Conservation (phyloP, 2,329 filamentous ascomycete species). For the Scortechinia acanthostroma region DNA sequence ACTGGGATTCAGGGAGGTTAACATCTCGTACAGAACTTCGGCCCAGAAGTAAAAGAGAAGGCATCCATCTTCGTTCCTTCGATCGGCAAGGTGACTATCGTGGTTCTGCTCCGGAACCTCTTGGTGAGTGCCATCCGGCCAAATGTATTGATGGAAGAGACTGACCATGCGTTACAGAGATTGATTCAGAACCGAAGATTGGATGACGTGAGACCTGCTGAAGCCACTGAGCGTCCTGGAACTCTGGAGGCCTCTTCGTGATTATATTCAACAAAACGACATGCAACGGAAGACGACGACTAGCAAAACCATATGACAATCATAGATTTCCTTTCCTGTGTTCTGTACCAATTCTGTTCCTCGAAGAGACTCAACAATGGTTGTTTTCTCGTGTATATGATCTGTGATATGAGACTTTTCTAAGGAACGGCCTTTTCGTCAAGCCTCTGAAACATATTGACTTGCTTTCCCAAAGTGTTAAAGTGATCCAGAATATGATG, state of each 20-base stretch:
- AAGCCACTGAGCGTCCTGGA: constrained; percentile 26
- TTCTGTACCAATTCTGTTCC: no score
- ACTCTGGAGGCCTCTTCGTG: constrained; percentile 19
- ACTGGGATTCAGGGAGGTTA: neutral
- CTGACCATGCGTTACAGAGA: constrained; percentile 15
- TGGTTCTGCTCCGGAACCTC: constrained; percentile 80
- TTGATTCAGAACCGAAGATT: constrained; percentile 30
- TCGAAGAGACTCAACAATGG: no score
- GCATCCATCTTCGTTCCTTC: constrained; percentile 95
- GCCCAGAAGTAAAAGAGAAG: constrained; percentile 81
- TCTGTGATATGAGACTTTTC: no score
- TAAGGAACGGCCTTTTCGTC: no score
- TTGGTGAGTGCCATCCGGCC: constrained; percentile 53
- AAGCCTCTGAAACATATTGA: no score
- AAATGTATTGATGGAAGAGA: neutral
- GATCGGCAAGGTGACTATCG: constrained; percentile 95
- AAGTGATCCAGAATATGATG: no score
- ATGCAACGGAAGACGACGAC: no score
- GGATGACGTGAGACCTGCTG: constrained; percentile 26
- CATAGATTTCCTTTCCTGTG: constrained; percentile 3
- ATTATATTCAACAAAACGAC: no score
- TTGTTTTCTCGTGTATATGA: no score
- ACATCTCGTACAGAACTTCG: constrained; percentile 86
- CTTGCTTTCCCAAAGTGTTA: no score
- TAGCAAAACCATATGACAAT: no score